These are phyloP conservation scores for Cardamine resedifolia DNA, from an alignment of 345 rosid genomes.

Conservation along the genomic window DNA sequence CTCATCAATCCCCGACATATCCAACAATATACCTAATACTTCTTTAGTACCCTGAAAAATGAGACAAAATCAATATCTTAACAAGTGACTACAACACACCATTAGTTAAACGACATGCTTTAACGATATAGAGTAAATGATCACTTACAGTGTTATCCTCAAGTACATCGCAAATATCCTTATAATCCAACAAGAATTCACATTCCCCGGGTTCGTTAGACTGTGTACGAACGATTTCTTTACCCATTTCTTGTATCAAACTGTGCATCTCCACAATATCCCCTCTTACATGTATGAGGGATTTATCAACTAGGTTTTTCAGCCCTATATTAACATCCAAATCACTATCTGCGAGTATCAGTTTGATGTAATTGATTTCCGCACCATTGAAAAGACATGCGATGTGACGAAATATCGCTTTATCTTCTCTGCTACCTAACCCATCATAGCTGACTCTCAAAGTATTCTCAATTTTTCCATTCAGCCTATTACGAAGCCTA, in stretches of 20 bases:
- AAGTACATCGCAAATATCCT: neutral
- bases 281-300: conserved; percentile 12
- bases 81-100: neutral
- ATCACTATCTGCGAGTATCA: neutral
- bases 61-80: neutral
- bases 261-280: conserved; percentile 25
- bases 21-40: neutral
- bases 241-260: conserved; percentile 30
- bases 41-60: neutral
- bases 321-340: neutral
- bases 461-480: neutral
- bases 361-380: neutral
- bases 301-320: conserved; percentile 11
- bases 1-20: neutral
- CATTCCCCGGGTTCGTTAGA: neutral
- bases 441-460: conserved; percentile 34
- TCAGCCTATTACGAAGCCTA: neutral
- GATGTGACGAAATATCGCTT: conserved; percentile 34
- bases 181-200: neutral
- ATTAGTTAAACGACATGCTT: neutral
- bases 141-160: neutral
- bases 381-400: conserved; percentile 29
- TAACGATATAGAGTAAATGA: neutral
- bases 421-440: neutral
- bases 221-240: conserved; percentile 17